Evolutionary conservation across 805 yeast genomes (phyloP).

Genomic region (Wickerhamiella brachini): DNA sequence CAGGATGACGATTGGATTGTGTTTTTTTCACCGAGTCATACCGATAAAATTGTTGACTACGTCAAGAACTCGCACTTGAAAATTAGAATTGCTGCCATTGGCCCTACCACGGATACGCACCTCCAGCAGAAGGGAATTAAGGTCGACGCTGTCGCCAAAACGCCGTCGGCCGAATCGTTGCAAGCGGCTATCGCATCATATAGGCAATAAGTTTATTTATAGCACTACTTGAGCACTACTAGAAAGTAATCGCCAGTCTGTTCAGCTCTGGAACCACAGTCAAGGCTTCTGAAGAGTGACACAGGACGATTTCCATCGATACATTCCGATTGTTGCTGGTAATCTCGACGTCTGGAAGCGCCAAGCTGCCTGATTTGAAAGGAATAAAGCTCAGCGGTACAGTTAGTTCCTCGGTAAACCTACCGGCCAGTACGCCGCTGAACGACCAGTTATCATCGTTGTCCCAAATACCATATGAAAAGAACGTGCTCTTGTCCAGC

Average conservation of each 20-base stretch:
- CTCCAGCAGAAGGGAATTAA: slow-evolving; percentile 36
- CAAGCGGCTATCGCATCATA: slow-evolving; percentile 28
- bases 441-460: slow-evolving; percentile 65
- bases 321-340: slow-evolving; percentile 22
- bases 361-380: slow-evolving; percentile 56
- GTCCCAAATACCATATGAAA: slow-evolving; percentile 35
- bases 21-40: slow-evolving; percentile 86
- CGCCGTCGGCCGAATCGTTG: slow-evolving; percentile 58
- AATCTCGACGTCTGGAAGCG: slow-evolving; percentile 49
- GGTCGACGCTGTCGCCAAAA: slow-evolving; percentile 51
- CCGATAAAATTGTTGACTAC: slow-evolving; percentile 43
- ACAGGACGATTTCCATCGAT: slow-evolving; percentile 32
- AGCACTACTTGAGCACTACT: slow-evolving; percentile 7
- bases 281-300: slow-evolving; percentile 54
- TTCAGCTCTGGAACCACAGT: slow-evolving; percentile 60
- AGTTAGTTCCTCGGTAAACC: slow-evolving; percentile 28
- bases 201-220: too few relatives aligned
- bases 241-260: slow-evolving; percentile 47
- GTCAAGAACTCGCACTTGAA: slow-evolving; percentile 19
- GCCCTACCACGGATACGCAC: slow-evolving; percentile 74
- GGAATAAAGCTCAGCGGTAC: slow-evolving; percentile 49
- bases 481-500: slow-evolving; percentile 18
- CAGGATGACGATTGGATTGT: slow-evolving; percentile 48
- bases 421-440: slow-evolving; percentile 48
- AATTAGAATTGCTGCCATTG: slow-evolving; percentile 62